Base-by-base conservation (phyloP, 2,329 filamentous ascomycete genomes). In the Tolypocladium amazonense region DNA sequence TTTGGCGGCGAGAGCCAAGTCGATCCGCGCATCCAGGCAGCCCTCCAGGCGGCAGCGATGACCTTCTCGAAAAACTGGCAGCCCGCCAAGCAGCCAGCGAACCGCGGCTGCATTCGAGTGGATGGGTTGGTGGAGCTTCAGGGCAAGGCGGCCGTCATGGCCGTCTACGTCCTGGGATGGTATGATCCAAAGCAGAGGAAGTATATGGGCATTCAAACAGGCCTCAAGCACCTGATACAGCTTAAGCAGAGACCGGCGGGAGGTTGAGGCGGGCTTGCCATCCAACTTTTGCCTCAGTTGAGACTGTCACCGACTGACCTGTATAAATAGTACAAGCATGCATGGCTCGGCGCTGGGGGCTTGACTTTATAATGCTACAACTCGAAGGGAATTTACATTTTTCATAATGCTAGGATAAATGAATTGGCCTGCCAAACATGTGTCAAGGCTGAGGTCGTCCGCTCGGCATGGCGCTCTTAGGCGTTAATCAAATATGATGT, bases 131-230 rank as follows among this genome's bases (percentile, higher is more conserved):
- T 87, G 2, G 80, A 85, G 62, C 60, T 86, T 2, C 73, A 78
- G 47, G 75, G 80, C 2, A 68, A 77, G 2, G 75, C 70, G 27
- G 76, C 77, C 1, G 73, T 73, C 56, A 67, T 85, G 59, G 75
- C 77, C 2, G 71, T 85, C 15, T 79, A 84, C 61, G 81, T 82
- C 2, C 61, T 70, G 14, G 79, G 76, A 2, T 83, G 78, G 69
- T 87, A 81, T 70, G 77, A 86, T 66, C 82, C 83, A 1, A 80
- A 82, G 67, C 77, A 76, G 47, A 75, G 76, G 62, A 73, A 71
- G 54, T 82, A 76, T 57, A 75, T 72, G 62, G 67, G 66, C 37
- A 69, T 75, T 18, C 66, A 81, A 52, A 72, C 79, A 54, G 67
- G 70, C n/a, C 64, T 81, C 23, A 76, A 77, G 65, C 74, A 79